These are phyloP conservation scores for Peniophora sp. DNA, from an alignment of 1,284 basidiomycete genomes.

Conservation along the genomic window DNA sequence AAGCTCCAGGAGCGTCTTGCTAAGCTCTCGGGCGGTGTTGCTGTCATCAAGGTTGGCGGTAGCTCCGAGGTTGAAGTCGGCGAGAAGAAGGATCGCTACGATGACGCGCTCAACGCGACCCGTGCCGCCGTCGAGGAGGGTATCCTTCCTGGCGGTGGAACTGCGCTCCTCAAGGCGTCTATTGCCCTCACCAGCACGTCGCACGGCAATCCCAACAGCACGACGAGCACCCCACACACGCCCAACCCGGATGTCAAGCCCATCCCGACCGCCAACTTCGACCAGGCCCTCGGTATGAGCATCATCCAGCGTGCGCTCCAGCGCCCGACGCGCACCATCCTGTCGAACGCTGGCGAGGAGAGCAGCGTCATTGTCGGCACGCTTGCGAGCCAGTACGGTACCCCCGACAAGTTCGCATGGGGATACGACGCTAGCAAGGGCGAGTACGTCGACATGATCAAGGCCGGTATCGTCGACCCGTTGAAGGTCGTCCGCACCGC, in stretches of 20 bases:
- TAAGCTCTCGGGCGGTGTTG: conserved; percentile 93
- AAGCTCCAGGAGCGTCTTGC: conserved; percentile 97
- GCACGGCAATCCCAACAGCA: conserved; percentile 32
- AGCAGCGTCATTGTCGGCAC: conserved; percentile 89
- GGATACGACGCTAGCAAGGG: conserved; percentile 92
- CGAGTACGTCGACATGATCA: conserved; percentile 93
- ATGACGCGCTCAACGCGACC: conserved; percentile 95
- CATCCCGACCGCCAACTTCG: conserved; percentile 87
- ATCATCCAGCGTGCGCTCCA: conserved; percentile 89
- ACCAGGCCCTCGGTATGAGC: conserved; percentile 92
- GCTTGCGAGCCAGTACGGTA: conserved; percentile 63
- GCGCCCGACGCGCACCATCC: conserved; percentile 82
- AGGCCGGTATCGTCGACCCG: conserved; percentile 90
- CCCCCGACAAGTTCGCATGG: conserved; percentile 66
- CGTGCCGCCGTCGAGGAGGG: conserved; percentile 98
- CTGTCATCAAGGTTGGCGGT: conserved; percentile 97
- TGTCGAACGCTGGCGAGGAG: conserved; percentile 94
- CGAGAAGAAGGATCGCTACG: conserved; percentile 99
- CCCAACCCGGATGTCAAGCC: conserved; percentile 47
- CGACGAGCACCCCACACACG: conserved; percentile 25
- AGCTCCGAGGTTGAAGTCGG: conserved; percentile 93
- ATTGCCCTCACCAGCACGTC: conserved; percentile 63
- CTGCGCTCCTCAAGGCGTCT: conserved; percentile 86
- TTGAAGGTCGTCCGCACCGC: conserved; percentile 90
- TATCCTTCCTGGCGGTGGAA: conserved; percentile 93